Evolutionary conservation across 495 filamentous ascomycete genomes (phyloP).

Genomic region (Umbilicaria muhlenbergii): DNA sequence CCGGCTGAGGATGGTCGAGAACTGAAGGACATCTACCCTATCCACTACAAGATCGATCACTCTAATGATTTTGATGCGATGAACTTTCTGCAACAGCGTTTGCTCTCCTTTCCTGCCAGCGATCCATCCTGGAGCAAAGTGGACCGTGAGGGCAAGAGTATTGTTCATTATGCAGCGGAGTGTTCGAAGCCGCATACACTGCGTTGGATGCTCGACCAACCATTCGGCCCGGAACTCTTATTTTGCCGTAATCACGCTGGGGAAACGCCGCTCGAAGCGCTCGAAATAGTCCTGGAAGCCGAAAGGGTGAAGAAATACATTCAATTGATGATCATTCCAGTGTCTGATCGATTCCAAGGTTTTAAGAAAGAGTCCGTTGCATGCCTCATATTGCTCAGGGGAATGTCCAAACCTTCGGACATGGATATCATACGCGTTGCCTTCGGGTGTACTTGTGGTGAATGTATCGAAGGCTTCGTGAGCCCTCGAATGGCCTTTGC

Average conservation of each 20-base stretch:
- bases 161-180: slow-evolving; percentile 16
- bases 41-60: background rate
- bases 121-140: slow-evolving; percentile 1
- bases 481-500: slow-evolving; percentile 15
- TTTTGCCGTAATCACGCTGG: slow-evolving; percentile 14
- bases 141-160: slow-evolving; percentile 5
- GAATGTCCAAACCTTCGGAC: background rate
- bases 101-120: background rate
- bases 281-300: slow-evolving; percentile 12
- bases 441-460: slow-evolving; percentile 14
- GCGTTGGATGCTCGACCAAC: slow-evolving; percentile 13
- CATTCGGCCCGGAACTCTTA: background rate
- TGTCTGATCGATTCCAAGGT: slow-evolving; percentile 10
- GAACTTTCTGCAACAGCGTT: background rate
- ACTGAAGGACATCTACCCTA: background rate
- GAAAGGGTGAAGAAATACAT: slow-evolving; percentile 7
- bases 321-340: background rate
- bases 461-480: slow-evolving; percentile 16
- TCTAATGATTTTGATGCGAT: slow-evolving; percentile 1
- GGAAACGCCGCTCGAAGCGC: slow-evolving; percentile 16
- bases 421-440: slow-evolving; percentile 1
- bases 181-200: slow-evolving; percentile 13
- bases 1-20: background rate
- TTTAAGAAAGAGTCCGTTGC: slow-evolving; percentile 3
- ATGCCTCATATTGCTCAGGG: slow-evolving; percentile 9